A percentile compares a stretch with the other conserved stretches of the same genome.
Evolutionary conservation across 2,329 filamentous ascomycete genomes (phyloP).

Genomic region (Scytalidium sp.): DNA sequence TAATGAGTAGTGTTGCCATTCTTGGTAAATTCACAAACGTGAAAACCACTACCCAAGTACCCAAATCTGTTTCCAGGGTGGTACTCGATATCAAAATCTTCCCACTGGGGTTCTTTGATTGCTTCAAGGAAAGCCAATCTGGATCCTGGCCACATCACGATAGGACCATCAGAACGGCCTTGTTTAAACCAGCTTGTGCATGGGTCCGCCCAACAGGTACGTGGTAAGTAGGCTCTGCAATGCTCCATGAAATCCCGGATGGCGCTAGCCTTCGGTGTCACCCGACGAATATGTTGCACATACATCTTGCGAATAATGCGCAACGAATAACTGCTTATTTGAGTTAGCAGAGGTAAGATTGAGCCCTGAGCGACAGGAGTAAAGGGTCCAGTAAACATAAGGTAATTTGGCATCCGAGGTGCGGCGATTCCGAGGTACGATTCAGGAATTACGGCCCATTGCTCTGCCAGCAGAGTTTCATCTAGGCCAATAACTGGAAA

Average conservation of each 20-base stretch:
- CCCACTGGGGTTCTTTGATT: slow-evolving; percentile 33
- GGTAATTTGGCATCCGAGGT: neutral
- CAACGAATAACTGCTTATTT: slow-evolving; percentile 6
- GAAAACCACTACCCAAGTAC: no score
- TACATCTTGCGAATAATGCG: slow-evolving; percentile 30
- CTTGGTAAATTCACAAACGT: no score
- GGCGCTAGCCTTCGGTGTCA: slow-evolving; percentile 38
- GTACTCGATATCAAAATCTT: no score
- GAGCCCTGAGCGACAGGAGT: neutral
- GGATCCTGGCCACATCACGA: slow-evolving; percentile 43
- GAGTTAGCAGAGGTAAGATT: neutral
- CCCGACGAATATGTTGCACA: slow-evolving; percentile 31
- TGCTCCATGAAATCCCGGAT: slow-evolving; percentile 27
- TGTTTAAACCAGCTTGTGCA: slow-evolving; percentile 22
- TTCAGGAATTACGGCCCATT: neutral
- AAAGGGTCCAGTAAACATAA: neutral
- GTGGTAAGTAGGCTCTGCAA: slow-evolving; percentile 26
- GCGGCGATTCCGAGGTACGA: neutral
- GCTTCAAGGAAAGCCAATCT: slow-evolving; percentile 44
- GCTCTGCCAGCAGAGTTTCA: neutral
- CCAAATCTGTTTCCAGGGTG: no score
- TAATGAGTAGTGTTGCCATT: no score
- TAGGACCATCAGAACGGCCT: slow-evolving; percentile 10
- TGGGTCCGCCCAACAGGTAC: slow-evolving; percentile 16
- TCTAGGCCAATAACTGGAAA: neutral